Percentiles rank a stretch among this genome's conserved stretches.
Evolutionary conservation across 306 rosid species (phyloP).

Genomic region (Hippophae gyantsensis): DNA sequence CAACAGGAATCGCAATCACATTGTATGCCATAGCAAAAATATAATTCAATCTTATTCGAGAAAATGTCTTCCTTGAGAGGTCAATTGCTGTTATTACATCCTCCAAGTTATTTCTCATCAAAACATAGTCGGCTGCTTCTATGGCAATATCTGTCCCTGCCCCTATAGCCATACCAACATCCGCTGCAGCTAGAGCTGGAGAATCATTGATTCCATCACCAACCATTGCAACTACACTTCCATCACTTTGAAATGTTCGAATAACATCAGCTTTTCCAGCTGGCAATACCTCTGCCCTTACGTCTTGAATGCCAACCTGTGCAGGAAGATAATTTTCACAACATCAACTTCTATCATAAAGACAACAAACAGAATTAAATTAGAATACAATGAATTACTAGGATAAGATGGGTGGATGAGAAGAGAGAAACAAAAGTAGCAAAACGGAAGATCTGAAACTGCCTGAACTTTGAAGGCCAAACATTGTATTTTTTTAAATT

Average conservation of each 20-base stretch:
- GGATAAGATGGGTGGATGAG: background rate
- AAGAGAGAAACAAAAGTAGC: no score
- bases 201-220: conserved; percentile 98
- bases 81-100: conserved; percentile 97
- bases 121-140: conserved; percentile 83
- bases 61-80: conserved; percentile 77
- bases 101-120: conserved; percentile 89
- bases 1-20: conserved; percentile 73
- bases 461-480: no score
- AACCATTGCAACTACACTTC: conserved; percentile 89
- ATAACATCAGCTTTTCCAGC: conserved; percentile 88
- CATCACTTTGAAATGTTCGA: conserved; percentile 65
- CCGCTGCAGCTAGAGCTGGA: conserved; percentile 91
- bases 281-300: conserved; percentile 93
- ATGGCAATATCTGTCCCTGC: conserved; percentile 97
- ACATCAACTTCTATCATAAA: background rate
- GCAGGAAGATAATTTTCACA: conserved; percentile 5
- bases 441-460: no score
- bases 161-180: conserved; percentile 94
- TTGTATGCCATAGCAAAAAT: conserved; percentile 90
- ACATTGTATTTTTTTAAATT: no score
- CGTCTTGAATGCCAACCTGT: conserved; percentile 89
- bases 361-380: background rate
- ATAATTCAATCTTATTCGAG: conserved; percentile 71
- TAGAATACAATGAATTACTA: background rate